phyloP scores from a whole-genome alignment of 2,329 filamentous ascomycete genomes.

The Fusarium sp. region DNA sequence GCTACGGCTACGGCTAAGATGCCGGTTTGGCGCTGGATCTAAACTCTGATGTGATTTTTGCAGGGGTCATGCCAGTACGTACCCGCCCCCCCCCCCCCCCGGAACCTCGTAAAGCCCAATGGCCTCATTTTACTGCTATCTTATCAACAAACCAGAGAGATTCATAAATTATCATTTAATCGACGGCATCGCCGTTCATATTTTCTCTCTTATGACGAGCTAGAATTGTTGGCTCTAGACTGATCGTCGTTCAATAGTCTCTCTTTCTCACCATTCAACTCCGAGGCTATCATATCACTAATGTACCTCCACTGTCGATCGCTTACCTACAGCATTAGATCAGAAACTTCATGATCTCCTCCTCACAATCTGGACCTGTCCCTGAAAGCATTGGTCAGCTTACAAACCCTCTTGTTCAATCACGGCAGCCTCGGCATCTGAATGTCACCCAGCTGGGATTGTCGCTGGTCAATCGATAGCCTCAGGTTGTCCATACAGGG shows the following conservation, averaged over 20 bases:
- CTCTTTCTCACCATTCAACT: neutral
- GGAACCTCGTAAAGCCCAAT: neutral
- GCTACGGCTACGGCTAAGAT: neutral
- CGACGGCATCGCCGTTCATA: neutral
- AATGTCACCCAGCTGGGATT: neutral
- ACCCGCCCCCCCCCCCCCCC: neutral
- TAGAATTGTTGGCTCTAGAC: neutral
- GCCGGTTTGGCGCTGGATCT: neutral
- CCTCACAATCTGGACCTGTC: neutral
- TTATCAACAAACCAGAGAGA: neutral
- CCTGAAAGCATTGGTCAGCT: neutral
- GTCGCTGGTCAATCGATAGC: neutral
- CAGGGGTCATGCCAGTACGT: neutral
- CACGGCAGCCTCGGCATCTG: slow-evolving; percentile 4
- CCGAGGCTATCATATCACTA: neutral
- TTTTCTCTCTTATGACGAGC: neutral
- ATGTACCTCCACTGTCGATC: neutral
- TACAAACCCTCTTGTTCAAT: neutral
- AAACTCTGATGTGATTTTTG: neutral
- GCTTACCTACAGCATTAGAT: neutral
- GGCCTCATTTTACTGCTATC: neutral
- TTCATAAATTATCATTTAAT: slow-evolving; percentile 4
- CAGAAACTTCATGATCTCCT: neutral
- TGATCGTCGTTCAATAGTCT: neutral
- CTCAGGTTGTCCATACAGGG: neutral